Base-by-base conservation (phyloP, 2,329 filamentous ascomycete genomes). In the Alternaria longipes region DNA sequence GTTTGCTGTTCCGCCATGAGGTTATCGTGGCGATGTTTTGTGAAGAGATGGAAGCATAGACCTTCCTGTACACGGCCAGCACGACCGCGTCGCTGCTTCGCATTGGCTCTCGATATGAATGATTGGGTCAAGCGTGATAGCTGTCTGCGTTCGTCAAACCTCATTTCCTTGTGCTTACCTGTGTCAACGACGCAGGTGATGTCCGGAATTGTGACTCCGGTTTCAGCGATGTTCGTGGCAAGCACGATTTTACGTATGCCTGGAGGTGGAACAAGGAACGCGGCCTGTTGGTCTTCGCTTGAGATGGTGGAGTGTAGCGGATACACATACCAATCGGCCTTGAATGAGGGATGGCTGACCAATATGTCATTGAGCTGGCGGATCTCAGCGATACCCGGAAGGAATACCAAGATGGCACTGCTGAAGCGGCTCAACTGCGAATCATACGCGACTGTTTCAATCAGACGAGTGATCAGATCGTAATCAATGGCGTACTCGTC, bases 151-250 rank as follows among this genome's bases (percentile, higher is more conserved):
- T 99, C 95, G 74, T 99, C 94, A 71, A 97, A 98, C 28, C 94
- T 84, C 94, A 97, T 97, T 79, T 97, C 94, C 67, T 96, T 93
- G 79, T 98, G 94, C 79, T 97, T 98, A 58, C 95, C 95, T 0
- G 93, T 94, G 78, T 99, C 95, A 60, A 99, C 91, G 46, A 99
- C 95, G 70, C 94, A 97, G 0, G 95, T 98, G 30, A 99, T 92
- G 75, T 99, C 95, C 1, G 95, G 95, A 67, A 99, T 99, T 0
- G 95, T 99, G 74, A 99, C 97, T 82, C 95, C 95, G 0, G 95
- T 99, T 78, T 99, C 95, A 5, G 95, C 95, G 77, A 99, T 99
- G 74, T 99, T 99, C 14, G 95, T 99, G 2, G 95, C 94, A 56
- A 99, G 86, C 2, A 99, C 94, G 65, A 99, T 95, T 81, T 99